Evolutionary conservation across 73 alveolate genomes (phyloP).

Genomic region (Tetrahymena malaccensis): DNA sequence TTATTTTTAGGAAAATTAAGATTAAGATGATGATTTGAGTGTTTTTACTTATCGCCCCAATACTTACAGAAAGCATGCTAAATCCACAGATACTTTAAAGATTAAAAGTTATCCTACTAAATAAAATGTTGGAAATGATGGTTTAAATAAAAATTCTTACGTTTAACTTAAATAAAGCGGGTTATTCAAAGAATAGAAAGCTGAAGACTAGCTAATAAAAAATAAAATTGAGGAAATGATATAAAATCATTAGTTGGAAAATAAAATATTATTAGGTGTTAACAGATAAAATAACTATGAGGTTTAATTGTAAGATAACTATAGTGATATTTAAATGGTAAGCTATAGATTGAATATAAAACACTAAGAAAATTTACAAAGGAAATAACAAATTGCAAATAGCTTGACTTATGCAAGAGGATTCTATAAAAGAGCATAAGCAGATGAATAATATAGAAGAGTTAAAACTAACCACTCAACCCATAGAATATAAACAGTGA

Average conservation of each 20-base stretch:
- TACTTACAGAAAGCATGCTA: background rate
- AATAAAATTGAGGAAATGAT: background rate
- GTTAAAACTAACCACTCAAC: background rate
- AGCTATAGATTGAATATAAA: background rate
- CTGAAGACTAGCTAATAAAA: background rate
- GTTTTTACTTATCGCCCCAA: background rate
- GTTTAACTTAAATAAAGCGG: background rate
- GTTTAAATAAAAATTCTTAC: background rate
- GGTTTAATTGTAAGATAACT: background rate
- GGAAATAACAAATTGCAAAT: background rate
- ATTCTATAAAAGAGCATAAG: background rate
- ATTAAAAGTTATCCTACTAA: background rate
- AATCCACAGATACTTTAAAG: background rate
- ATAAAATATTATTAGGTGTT: background rate
- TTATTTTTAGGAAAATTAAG: background rate
- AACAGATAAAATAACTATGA: background rate
- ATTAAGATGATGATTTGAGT: background rate
- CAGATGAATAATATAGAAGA: background rate
- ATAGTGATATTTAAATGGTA: background rate
- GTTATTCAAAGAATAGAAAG: background rate
- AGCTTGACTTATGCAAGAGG: background rate
- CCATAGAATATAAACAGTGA: background rate
- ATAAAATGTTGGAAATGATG: background rate
- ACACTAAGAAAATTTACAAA: background rate
- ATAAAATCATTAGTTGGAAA: background rate